phyloP scores from a whole-genome alignment of 2,329 filamentous ascomycete species.

The Colletotrichum nymphaeae region DNA sequence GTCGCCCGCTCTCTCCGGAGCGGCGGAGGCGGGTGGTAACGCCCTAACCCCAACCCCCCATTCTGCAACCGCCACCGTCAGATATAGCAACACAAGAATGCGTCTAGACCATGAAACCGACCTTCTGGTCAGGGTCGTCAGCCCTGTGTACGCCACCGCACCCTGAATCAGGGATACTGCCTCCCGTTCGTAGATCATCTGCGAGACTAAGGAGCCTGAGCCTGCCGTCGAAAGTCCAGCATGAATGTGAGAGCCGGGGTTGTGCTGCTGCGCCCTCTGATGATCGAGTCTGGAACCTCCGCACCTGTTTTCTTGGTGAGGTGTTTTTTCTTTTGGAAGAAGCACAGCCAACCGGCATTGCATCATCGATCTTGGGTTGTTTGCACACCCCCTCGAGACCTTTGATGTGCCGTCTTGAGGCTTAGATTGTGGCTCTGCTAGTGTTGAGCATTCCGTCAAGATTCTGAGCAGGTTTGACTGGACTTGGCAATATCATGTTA shows the following conservation, averaged over 20 bases:
- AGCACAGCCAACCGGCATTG: not conserved
- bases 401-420: not conserved
- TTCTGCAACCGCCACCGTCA: constrained; percentile 20
- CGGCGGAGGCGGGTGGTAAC: not conserved
- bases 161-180: not conserved
- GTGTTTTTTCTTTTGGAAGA: not conserved
- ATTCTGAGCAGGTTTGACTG: not conserved
- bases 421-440: not conserved
- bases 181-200: not conserved
- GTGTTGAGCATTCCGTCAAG: not conserved
- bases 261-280: constrained; percentile 20
- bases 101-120: constrained; percentile 8
- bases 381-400: not conserved
- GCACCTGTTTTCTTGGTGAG: not conserved
- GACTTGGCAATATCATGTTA: not conserved
- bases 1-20: not conserved
- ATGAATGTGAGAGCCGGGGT: constrained; percentile 9
- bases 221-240: not conserved
- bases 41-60: constrained; percentile 4
- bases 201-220: not conserved
- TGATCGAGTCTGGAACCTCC: constrained; percentile 18
- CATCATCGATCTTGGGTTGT: not conserved
- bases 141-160: not conserved
- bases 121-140: not conserved
- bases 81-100: constrained; percentile 2